These are phyloP conservation scores for Solanum rostratum DNA, from an alignment of 257 asterid genomes.

Conservation along the genomic window DNA sequence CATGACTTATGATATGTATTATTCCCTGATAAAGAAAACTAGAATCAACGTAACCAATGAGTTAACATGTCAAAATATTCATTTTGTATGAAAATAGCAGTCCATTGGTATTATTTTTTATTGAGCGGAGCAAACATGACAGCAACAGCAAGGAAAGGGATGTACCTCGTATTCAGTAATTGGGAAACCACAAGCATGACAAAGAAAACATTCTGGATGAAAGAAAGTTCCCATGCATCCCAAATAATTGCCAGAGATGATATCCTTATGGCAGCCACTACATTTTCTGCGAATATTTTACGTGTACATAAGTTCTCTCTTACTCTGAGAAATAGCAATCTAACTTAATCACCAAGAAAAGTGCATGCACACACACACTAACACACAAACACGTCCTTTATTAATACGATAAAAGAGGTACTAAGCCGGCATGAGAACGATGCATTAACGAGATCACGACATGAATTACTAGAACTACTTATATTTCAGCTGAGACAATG, in stretches of 20 bases:
- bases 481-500: not conserved
- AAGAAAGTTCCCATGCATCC: conserved; percentile 88
- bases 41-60: conserved; percentile 19
- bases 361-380: not conserved
- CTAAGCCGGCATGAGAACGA: not conserved
- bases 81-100: not conserved
- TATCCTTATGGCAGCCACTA: conserved; percentile 78
- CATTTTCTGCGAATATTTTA: conserved; percentile 51
- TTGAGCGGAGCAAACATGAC: not conserved
- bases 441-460: not conserved
- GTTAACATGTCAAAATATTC: not conserved
- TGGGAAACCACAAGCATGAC: conserved; percentile 78
- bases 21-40: conserved; percentile 83
- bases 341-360: not conserved
- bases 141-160: not conserved
- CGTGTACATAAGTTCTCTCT: not conserved
- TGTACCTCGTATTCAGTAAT: conserved; percentile 86
- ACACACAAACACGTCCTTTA: not conserved
- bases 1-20: conserved; percentile 76
- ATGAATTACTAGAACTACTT: not conserved
- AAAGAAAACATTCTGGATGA: conserved; percentile 97
- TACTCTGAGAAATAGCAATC: not conserved
- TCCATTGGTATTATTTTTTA: not conserved
- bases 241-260: conserved; percentile 71
- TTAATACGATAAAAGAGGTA: not conserved